Conservation (phyloP, 345 rosid species). For the Murraya koenigii region DNA sequence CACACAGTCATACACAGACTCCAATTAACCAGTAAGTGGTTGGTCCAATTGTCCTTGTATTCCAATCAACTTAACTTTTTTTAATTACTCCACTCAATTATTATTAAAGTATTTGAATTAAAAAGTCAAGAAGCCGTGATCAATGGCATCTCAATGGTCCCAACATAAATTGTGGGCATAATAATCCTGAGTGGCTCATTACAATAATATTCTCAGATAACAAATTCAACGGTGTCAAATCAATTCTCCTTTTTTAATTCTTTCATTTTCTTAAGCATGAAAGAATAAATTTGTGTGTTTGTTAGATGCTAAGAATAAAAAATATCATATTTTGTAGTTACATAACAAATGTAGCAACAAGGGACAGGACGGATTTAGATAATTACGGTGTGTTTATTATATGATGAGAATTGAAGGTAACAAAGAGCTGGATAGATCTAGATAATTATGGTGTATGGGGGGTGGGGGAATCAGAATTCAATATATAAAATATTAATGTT, state of each 20-base stretch:
- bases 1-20: neutral
- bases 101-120: neutral
- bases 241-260: neutral
- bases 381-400: too few species aligned
- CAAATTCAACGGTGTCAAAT: neutral
- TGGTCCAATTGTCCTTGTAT: neutral
- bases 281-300: neutral
- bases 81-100: neutral
- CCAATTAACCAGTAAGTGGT: neutral
- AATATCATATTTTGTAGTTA: neutral
- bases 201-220: neutral
- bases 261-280: neutral
- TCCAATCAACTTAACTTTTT: neutral
- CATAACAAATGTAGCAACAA: neutral
- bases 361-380: neutral
- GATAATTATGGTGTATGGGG: too few species aligned
- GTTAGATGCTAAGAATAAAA: neutral
- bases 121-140: neutral
- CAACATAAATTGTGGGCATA: neutral
- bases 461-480: too few species aligned
- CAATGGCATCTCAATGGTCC: constrained; percentile 1
- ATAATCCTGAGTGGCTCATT: neutral
- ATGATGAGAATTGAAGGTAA: too few species aligned
- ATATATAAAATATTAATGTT: too few species aligned
- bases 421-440: neutral